Conservation (phyloP, 129 eudicot genomes). For the Sambucus nigra region DNA sequence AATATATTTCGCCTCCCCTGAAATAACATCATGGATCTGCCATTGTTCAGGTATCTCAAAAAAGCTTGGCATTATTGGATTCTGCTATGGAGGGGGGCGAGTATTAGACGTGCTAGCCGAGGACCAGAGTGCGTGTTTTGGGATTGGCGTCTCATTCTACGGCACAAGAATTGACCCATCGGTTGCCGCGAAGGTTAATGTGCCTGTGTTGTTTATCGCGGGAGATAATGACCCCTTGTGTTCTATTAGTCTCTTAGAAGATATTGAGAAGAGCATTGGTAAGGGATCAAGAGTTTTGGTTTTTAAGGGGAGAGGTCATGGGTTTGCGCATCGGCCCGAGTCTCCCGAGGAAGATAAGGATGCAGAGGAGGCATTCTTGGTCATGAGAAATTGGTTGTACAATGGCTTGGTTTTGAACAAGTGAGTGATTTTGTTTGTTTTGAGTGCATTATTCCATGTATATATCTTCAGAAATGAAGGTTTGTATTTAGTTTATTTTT, state of each 20-base stretch:
- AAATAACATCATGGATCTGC: too few species aligned
- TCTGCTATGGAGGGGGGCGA: slow-evolving; percentile 76
- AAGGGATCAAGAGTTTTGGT: slow-evolving; percentile 42
- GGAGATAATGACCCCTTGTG: slow-evolving; percentile 76
- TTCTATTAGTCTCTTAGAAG: slow-evolving; percentile 39
- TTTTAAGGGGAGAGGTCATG: slow-evolving; percentile 80
- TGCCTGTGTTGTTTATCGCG: slow-evolving; percentile 47
- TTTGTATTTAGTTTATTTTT: too few species aligned
- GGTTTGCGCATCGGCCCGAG: slow-evolving; percentile 72
- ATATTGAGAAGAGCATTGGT: slow-evolving; percentile 24
- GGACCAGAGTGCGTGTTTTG: slow-evolving; percentile 46
- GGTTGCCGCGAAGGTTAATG: slow-evolving; percentile 41
- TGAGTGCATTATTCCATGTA: too few species aligned
- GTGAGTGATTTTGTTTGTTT: slow-evolving; percentile 12
- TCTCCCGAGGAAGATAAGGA: slow-evolving; percentile 72
- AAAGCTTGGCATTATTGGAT: slow-evolving; percentile 78
- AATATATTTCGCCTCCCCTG: too few species aligned
- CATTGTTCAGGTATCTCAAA: slow-evolving; percentile 50
- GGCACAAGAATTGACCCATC: slow-evolving; percentile 66
- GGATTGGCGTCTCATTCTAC: slow-evolving; percentile 70
- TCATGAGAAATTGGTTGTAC: slow-evolving; percentile 76
- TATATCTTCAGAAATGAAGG: too few species aligned
- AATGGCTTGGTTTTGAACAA: slow-evolving; percentile 41
- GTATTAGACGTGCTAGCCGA: slow-evolving; percentile 57
- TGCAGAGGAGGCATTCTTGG: slow-evolving; percentile 69